phyloP scores from a whole-genome alignment of 2,329 filamentous ascomycete species.

The Colletotrichum filicis region DNA sequence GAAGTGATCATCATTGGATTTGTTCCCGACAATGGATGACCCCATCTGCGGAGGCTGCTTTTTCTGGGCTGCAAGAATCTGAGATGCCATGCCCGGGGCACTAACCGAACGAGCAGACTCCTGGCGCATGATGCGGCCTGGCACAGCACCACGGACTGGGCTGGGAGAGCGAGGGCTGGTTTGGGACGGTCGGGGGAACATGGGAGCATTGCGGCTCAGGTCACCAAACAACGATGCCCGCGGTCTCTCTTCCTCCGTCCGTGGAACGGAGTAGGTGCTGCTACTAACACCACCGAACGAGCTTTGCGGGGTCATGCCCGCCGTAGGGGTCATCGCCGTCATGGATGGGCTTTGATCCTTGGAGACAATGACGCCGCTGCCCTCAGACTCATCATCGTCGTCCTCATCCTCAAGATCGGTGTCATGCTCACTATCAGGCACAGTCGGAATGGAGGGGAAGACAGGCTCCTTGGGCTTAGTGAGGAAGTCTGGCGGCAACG shows the following conservation, averaged over 20 bases:
- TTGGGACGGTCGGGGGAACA: conserved; percentile 64
- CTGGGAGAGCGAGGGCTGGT: conserved; percentile 79
- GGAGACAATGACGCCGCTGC: conserved; percentile 73
- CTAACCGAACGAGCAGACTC: conserved; percentile 69
- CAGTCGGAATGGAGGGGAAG: conserved; percentile 19
- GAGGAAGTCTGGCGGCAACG: conserved; percentile 52
- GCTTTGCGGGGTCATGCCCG: conserved; percentile 66
- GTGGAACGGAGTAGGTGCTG: conserved; percentile 59
- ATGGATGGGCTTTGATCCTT: conserved; percentile 69
- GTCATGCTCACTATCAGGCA: conserved; percentile 33
- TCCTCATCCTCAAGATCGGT: conserved; percentile 54
- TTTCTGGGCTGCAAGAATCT: conserved; percentile 57
- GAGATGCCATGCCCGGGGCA: conserved; percentile 68
- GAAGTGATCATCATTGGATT: conserved; percentile 57
- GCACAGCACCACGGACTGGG: conserved; percentile 70
- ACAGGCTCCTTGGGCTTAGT: conserved; percentile 41
- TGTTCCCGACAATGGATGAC: conserved; percentile 52
- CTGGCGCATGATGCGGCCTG: conserved; percentile 58
- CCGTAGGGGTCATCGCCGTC: conserved; percentile 55
- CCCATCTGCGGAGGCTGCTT: conserved; percentile 50
- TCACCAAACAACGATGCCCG: conserved; percentile 65
- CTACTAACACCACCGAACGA: conserved; percentile 65
- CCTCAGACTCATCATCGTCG: conserved; percentile 62
- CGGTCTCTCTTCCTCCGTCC: conserved; percentile 55
- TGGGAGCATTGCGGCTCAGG: conserved; percentile 58